Evolutionary conservation across 495 filamentous ascomycete genomes (phyloP), one percentile per base, ranked within the genome.

Genomic region (Trichoderma reesei): DNA sequence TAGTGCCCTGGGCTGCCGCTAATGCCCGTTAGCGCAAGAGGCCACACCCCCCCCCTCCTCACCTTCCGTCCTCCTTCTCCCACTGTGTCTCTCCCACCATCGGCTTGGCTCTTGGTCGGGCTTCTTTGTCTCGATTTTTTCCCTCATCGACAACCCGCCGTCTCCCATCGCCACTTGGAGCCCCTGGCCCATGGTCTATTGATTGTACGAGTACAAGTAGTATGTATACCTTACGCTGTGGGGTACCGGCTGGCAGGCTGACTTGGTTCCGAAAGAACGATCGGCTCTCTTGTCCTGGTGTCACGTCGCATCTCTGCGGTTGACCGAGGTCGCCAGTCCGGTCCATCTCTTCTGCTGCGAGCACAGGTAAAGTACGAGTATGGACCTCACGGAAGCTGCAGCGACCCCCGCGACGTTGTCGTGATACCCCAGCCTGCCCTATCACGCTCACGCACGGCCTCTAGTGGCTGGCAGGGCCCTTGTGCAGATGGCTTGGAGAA

Each of bases 281-380:
- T 56, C 51, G 51, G 51, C 51, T 56, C 51, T 14, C 51, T 33
- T 31, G 51, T n/a, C 51, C 51, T 56, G 51, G 51, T 56, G 51
- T 56, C 51, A 56, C 51, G 51, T 56, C 51, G 51, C 51, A 56
- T 56, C 51, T 56, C 51, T 56, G 20, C 34, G 20, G 8, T 34
- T 56, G 31, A 34, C 51, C 51, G 3, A 56, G 26, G 51, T 34
- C 20, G 51, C 51, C 34, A 56, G 51, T 31, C 20, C 34, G n/a
- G 34, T 56, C 51, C 10, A 56, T 7, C 20, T 20, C 26, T 18
- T 18, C 46, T 26, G 46, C n/a, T n/a, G n/a, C n/a, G n/a, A n/a
- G n/a, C n/a, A n/a, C n/a, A n/a, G n/a, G n/a, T n/a, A n/a, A n/a
- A n/a, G n/a, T n/a, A n/a, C n/a, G n/a, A n/a, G n/a, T n/a, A n/a